phyloP scores from a whole-genome alignment of 2,329 filamentous ascomycete genomes.

The Septoria linicola region DNA sequence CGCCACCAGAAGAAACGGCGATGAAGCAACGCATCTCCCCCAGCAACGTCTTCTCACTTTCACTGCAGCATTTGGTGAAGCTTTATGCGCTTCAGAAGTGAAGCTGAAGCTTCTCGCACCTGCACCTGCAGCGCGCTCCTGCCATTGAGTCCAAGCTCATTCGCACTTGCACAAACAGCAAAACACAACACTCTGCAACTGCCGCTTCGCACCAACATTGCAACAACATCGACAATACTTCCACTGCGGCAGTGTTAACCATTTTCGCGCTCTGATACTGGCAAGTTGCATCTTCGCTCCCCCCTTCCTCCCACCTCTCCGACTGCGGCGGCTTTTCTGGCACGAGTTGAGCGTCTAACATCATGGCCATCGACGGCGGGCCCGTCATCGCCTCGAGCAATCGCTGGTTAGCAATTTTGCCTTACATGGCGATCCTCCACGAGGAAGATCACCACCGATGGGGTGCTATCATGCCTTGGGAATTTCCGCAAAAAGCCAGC shows the following conservation, averaged over 20 bases:
- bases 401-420: constrained; percentile 32
- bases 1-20: background rate
- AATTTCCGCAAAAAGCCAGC: constrained; percentile 34
- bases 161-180: constrained; percentile 6
- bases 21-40: background rate
- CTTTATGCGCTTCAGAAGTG: background rate
- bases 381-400: constrained; percentile 36
- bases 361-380: constrained; percentile 21
- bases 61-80: background rate
- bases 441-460: constrained; percentile 29
- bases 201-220: background rate
- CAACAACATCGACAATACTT: constrained; percentile 5
- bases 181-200: background rate
- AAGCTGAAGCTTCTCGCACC: background rate
- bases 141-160: constrained; percentile 1
- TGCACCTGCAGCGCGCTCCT: background rate
- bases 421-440: constrained; percentile 34
- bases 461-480: constrained; percentile 34
- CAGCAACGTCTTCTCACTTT: background rate
- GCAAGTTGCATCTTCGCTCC: too few species aligned
- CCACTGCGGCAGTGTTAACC: background rate
- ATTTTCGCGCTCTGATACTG: background rate
- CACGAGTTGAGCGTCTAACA: background rate
- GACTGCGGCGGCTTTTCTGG: background rate
- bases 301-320: too few species aligned